A percentile compares a stretch with the other conserved stretches of the same genome.
phyloP scores from a whole-genome alignment of 2,329 filamentous ascomycete genomes.

The Parastagonospora avenae region DNA sequence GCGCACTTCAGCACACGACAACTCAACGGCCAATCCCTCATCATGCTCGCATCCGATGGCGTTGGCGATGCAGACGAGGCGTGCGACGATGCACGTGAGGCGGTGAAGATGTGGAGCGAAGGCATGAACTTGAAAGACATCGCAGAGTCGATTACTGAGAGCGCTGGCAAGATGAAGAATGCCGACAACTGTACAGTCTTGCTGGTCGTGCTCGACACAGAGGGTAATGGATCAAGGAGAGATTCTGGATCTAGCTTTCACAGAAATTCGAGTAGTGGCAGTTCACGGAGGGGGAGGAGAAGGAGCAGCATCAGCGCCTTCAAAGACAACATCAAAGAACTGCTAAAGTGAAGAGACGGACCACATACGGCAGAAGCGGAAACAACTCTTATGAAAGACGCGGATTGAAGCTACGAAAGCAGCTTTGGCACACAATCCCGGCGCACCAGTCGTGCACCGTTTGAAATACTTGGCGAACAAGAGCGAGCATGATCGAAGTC shows the following conservation, averaged over 20 bases:
- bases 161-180: slow-evolving; percentile 14
- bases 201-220: slow-evolving; percentile 22
- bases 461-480: too few relatives aligned
- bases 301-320: slow-evolving; percentile 9
- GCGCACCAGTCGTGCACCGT: too few relatives aligned
- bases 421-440: neutral
- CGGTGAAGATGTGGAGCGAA: slow-evolving; percentile 17
- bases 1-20: slow-evolving; percentile 23
- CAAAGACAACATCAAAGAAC: slow-evolving; percentile 5
- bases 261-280: neutral
- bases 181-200: slow-evolving; percentile 32
- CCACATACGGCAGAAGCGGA: too few relatives aligned
- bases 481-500: too few relatives aligned
- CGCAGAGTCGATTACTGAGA: slow-evolving; percentile 18
- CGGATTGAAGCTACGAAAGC: neutral
- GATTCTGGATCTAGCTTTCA: neutral
- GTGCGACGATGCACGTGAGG: slow-evolving; percentile 20
- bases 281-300: neutral
- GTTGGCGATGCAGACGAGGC: slow-evolving; percentile 25
- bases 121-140: slow-evolving; percentile 22
- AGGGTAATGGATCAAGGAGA: slow-evolving; percentile 12
- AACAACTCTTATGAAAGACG: neutral
- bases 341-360: neutral
- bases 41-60: slow-evolving; percentile 30
- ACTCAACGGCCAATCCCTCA: slow-evolving; percentile 20